phyloP scores from a whole-genome alignment of 2,329 filamentous ascomycete genomes.

The Xylariaceae sp. region DNA sequence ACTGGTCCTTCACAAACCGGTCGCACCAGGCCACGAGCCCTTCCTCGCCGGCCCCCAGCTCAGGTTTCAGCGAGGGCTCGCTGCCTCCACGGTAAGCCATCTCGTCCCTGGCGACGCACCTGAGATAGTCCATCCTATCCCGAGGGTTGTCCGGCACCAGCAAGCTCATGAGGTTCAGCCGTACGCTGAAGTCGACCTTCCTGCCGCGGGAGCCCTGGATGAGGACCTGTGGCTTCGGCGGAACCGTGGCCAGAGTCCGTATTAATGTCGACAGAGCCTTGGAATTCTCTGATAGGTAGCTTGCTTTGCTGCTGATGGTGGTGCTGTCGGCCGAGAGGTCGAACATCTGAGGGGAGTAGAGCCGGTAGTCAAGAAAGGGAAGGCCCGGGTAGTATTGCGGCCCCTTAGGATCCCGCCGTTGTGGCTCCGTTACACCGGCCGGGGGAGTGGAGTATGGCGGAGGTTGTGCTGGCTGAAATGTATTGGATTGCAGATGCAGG shows the following conservation, averaged over 20 bases:
- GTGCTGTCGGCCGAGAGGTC: slow-evolving; percentile 44
- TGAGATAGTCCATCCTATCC: slow-evolving; percentile 47
- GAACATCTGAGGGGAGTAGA: slow-evolving; percentile 48
- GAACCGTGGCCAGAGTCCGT: slow-evolving; percentile 44
- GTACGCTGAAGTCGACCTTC: slow-evolving; percentile 47
- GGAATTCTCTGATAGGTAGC: slow-evolving; percentile 43
- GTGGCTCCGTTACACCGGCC: slow-evolving; percentile 15
- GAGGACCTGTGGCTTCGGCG: slow-evolving; percentile 49
- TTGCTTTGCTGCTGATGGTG: slow-evolving; percentile 41
- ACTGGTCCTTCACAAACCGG: slow-evolving; percentile 41
- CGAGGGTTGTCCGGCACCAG: slow-evolving; percentile 43
- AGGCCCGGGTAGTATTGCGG: slow-evolving; percentile 41
- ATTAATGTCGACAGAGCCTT: slow-evolving; percentile 42
- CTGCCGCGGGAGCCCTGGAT: slow-evolving; percentile 42
- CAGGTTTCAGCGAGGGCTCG: slow-evolving; percentile 39
- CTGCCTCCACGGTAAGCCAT: slow-evolving; percentile 43
- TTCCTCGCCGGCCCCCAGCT: slow-evolving; percentile 35
- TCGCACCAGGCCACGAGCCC: slow-evolving; percentile 46
- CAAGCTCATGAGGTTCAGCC: slow-evolving; percentile 49
- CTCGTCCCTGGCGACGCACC: slow-evolving; percentile 45
- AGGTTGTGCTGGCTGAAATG: slow-evolving; percentile 11
- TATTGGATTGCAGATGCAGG: not conserved
- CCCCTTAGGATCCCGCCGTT: slow-evolving; percentile 18
- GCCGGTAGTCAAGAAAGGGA: slow-evolving; percentile 45
- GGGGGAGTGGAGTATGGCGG: slow-evolving; percentile 29